phyloP scores from a whole-genome alignment of 1,284 basidiomycete species.

The Cutaneotrichosporon cutaneum region DNA sequence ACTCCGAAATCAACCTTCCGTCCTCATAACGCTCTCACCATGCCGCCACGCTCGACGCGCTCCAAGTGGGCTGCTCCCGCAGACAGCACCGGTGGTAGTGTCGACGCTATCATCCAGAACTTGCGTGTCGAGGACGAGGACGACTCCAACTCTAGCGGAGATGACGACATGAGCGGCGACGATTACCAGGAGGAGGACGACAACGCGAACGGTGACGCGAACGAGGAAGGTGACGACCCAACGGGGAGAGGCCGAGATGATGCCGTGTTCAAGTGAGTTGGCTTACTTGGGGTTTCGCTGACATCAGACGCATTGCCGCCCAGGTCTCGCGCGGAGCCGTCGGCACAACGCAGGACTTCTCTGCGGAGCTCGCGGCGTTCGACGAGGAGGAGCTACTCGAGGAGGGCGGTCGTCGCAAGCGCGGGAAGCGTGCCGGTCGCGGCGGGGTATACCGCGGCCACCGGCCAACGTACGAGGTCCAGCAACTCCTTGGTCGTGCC shows the following conservation, averaged over 20 bases:
- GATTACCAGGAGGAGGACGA: conserved; percentile 20
- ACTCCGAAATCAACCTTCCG: neutral
- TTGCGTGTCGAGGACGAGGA: neutral
- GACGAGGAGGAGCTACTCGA: conserved; percentile 36
- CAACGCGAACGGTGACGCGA: conserved; percentile 3
- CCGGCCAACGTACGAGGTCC: conserved; percentile 75
- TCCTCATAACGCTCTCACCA: neutral
- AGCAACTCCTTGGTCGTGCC: conserved; percentile 75
- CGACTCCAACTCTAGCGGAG: conserved; percentile 27
- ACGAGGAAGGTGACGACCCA: conserved; percentile 13
- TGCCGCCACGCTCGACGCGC: neutral
- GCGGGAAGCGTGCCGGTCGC: conserved; percentile 6
- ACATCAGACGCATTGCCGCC: conserved; percentile 38
- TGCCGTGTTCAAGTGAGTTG: conserved; percentile 37
- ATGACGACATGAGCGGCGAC: conserved; percentile 28
- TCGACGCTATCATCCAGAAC: neutral
- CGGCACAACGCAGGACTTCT: neutral
- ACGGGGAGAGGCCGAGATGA: conserved; percentile 22
- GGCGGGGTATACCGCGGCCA: conserved; percentile 48
- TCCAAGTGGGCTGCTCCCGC: neutral
- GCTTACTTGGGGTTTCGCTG: neutral
- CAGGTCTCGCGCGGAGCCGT: conserved; percentile 28
- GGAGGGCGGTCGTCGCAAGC: conserved; percentile 9
- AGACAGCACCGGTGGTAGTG: neutral
- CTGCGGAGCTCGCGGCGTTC: conserved; percentile 28